Evolutionary conservation across 139 green algal species (phyloP).

Genomic region (Raphidocelis subcapitata): DNA sequence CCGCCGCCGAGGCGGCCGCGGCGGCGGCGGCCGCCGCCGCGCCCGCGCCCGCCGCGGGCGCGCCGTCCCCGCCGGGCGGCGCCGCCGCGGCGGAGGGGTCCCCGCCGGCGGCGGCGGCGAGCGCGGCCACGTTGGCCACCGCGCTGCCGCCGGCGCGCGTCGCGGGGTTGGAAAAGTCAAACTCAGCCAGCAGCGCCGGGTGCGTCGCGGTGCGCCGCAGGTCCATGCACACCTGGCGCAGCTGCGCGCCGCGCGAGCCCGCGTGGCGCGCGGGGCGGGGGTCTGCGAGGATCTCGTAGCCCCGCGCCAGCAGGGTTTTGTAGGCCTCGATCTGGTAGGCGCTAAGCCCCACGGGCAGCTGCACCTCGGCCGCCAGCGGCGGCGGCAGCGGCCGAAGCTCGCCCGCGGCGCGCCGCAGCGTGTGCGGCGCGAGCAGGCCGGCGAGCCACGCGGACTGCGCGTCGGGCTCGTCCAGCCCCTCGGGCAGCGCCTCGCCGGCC

Average conservation of each 20-base stretch:
- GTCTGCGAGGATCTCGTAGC: constrained; percentile 64
- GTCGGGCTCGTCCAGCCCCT: constrained; percentile 24
- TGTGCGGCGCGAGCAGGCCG: constrained; percentile 8
- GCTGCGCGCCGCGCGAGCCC: constrained; percentile 33
- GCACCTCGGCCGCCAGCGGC: constrained; percentile 16
- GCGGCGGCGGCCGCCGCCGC: constrained; percentile 28
- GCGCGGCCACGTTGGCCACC: too few species aligned
- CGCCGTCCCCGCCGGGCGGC: too few species aligned
- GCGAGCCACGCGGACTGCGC: constrained; percentile 19
- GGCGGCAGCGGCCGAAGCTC: constrained; percentile 17
- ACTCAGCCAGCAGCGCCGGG: constrained; percentile 49
- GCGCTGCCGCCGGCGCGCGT: too few species aligned
- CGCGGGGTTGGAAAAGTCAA: constrained; percentile 17
- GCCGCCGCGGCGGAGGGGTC: too few species aligned
- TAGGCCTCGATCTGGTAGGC: constrained; percentile 44
- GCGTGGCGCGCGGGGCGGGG: constrained; percentile 39
- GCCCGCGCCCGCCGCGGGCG: neutral
- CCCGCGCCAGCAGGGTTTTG: constrained; percentile 51
- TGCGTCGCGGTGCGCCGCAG: constrained; percentile 63
- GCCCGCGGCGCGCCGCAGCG: constrained; percentile 18
- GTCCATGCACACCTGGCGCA: constrained; percentile 51
- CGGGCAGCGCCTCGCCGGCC: constrained; percentile 21
- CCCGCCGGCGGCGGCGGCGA: too few species aligned
- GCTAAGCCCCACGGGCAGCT: constrained; percentile 49
- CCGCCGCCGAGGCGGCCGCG: constrained; percentile 40